Percentiles rank a stretch among this genome's conserved stretches.
Conservation (phyloP, 331 rosid species). For the Telfairia occidentalis region DNA sequence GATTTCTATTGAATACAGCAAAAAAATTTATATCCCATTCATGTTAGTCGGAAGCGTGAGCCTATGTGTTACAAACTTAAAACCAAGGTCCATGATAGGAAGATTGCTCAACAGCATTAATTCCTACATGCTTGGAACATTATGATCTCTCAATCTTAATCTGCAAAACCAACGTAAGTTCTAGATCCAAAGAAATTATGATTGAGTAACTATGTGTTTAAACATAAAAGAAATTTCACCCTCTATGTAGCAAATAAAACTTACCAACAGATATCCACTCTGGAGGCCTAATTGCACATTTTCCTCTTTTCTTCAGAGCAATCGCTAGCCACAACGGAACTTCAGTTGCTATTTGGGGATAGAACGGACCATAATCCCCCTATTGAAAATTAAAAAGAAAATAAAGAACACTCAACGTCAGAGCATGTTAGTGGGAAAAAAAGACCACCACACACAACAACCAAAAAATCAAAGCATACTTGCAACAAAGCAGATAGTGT, state of each 20-base stretch:
- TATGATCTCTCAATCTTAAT: background rate
- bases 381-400: constrained; percentile 10
- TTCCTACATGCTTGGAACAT: background rate
- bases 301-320: constrained; percentile 86
- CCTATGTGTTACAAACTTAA: background rate
- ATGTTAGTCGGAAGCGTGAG: background rate
- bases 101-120: background rate
- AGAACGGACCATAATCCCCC: constrained; percentile 95
- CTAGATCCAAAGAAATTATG: background rate
- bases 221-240: background rate
- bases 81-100: background rate
- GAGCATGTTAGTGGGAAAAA: background rate
- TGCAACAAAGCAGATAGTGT: background rate
- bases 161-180: background rate
- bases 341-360: constrained; percentile 58
- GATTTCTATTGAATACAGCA: background rate
- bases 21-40: background rate
- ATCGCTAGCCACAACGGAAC: constrained; percentile 86
- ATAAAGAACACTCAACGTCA: background rate
- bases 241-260: constrained; percentile 11
- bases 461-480: background rate
- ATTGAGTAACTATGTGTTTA: background rate
- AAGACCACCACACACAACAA: background rate
- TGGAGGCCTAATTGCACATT: constrained; percentile 67
- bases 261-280: constrained; percentile 79